A percentile compares a stretch with the other conserved stretches of the same genome.
These are phyloP conservation scores for Papiliotrema flavescens DNA, from an alignment of 1,284 basidiomycete species.

Conservation along the genomic window DNA sequence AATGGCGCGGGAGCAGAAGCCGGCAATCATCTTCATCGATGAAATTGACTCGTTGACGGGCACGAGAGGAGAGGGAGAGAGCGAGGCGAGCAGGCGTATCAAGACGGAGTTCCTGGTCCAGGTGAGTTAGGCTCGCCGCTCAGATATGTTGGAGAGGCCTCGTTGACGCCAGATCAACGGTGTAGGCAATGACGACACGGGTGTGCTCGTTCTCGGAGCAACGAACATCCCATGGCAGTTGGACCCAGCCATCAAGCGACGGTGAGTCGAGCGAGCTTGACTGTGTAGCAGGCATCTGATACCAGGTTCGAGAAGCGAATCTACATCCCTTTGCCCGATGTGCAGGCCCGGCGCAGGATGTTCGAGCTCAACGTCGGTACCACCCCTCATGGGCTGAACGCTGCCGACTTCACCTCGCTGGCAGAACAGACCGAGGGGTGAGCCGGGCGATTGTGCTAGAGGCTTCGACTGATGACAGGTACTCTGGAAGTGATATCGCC, in stretches of 20 bases:
- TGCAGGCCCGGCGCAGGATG: conserved; percentile 90
- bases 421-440: conserved; percentile 85
- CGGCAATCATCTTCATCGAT: conserved; percentile 98
- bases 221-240: conserved; percentile 98
- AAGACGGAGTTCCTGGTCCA: conserved; percentile 94
- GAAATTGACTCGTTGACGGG: conserved; percentile 97
- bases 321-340: conserved; percentile 93
- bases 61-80: conserved; percentile 91
- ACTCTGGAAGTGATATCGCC: conserved; percentile 93
- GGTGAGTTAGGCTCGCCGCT: conserved; percentile 11
- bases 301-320: conserved; percentile 91
- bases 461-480: conserved; percentile 51
- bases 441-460: conserved; percentile 19
- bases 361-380: conserved; percentile 94
- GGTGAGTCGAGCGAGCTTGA: conserved; percentile 53
- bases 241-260: conserved; percentile 95
- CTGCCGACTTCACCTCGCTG: conserved; percentile 75
- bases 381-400: conserved; percentile 79
- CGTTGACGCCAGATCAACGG: conserved; percentile 80
- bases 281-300: neutral
- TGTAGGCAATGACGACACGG: conserved; percentile 94
- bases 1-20: conserved; percentile 93
- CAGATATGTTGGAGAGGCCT: neutral
- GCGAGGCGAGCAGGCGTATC: conserved; percentile 90
- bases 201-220: conserved; percentile 96